Conservation (phyloP, 106 monocot species). For the Allium cepa region DNA sequence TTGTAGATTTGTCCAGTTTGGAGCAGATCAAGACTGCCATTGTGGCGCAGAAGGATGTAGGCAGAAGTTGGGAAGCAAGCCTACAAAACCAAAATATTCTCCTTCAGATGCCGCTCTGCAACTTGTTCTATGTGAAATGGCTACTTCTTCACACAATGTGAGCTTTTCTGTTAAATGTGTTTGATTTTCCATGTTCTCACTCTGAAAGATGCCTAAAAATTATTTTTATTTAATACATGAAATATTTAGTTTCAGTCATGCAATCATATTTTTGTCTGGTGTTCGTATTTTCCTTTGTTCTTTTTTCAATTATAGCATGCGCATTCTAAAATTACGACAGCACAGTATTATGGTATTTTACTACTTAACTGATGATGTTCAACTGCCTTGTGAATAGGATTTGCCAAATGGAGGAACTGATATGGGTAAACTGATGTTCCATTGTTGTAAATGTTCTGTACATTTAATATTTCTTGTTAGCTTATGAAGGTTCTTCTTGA, state of each 20-base stretch:
- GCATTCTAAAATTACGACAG: neutral
- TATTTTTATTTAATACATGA: neutral
- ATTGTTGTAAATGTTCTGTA: neutral
- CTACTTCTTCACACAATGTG: constrained; percentile 26
- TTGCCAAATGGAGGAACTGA: constrained; percentile 8
- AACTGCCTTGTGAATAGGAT: constrained; percentile 9
- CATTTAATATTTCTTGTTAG: neutral
- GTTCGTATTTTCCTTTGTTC: neutral
- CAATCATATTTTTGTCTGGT: neutral
- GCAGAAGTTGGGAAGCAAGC: constrained; percentile 73
- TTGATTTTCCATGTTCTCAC: too few species aligned
- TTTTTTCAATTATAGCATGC: neutral
- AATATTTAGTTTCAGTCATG: neutral
- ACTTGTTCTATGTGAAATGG: constrained; percentile 28
- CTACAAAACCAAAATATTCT: constrained; percentile 39
- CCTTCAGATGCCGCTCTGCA: constrained; percentile 31
- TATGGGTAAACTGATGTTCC: neutral
- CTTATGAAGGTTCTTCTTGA: constrained; percentile 3
- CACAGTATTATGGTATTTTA: too few species aligned
- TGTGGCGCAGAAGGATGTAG: constrained; percentile 78
- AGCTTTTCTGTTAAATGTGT: constrained; percentile 4
- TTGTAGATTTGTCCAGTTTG: constrained; percentile 96
- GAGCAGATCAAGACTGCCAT: constrained; percentile 90
- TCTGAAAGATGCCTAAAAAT: neutral
- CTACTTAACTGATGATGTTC: too few species aligned